phyloP scores from a whole-genome alignment of 169 alveolate genomes.

The Eimeria mitis region DNA sequence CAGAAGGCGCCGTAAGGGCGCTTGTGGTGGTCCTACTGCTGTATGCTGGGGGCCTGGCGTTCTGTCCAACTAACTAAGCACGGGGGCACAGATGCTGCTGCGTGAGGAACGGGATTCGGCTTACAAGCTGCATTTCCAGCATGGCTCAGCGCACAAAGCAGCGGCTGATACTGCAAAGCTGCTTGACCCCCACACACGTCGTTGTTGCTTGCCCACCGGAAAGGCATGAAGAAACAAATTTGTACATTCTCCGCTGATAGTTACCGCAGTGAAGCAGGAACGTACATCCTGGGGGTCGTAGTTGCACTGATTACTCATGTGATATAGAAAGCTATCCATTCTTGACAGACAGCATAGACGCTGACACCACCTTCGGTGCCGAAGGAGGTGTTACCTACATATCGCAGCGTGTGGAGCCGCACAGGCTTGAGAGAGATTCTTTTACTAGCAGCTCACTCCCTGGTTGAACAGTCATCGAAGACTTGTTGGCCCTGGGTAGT shows the following conservation, averaged over 20 bases:
- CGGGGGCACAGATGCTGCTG: neutral
- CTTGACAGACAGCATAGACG: neutral
- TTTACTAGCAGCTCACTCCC: neutral
- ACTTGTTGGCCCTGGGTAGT: neutral
- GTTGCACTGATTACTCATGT: neutral
- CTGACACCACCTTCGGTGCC: no score
- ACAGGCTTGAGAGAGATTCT: neutral
- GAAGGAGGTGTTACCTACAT: neutral
- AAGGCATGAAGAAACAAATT: neutral
- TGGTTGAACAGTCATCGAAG: neutral
- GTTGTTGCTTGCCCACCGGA: neutral
- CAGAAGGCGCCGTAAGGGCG: neutral
- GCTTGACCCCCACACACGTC: neutral
- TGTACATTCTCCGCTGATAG: no score
- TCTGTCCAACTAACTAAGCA: neutral
- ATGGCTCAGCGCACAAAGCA: neutral
- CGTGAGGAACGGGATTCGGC: no score
- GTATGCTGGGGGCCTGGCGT: neutral
- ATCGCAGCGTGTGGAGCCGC: neutral
- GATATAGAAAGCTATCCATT: neutral
- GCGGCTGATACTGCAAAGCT: no score
- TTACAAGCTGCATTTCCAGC: neutral
- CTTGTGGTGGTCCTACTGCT: neutral
- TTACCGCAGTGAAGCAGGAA: neutral
- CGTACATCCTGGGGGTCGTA: neutral